Evolutionary conservation across 2,329 filamentous ascomycete species (phyloP).

Genomic region (Ophiostoma australiae): DNA sequence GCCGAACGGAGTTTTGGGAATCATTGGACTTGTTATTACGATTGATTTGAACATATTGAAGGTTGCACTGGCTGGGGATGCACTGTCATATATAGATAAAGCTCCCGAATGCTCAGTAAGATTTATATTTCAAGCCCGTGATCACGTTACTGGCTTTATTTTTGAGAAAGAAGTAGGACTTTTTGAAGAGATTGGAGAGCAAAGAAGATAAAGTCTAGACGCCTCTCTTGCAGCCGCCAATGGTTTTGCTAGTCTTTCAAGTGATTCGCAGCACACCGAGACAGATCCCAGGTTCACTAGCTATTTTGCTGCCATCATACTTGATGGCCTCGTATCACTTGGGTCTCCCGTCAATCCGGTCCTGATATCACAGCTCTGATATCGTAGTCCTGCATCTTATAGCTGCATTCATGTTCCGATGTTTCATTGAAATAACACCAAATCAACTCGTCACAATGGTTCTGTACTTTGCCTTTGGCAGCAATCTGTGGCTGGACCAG

Average conservation of each 20-base stretch:
- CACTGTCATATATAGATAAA: too few relatives aligned
- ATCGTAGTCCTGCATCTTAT: background rate
- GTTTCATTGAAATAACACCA: background rate
- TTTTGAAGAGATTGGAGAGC: too few relatives aligned
- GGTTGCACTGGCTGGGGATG: too few relatives aligned
- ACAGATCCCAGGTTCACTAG: background rate
- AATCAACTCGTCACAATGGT: background rate
- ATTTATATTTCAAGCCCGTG: too few relatives aligned
- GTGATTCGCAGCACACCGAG: background rate
- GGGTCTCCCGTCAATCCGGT: background rate
- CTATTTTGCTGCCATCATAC: background rate
- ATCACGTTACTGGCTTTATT: too few relatives aligned
- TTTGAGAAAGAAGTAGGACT: too few relatives aligned
- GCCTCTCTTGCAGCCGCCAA: background rate
- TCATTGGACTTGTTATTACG: too few relatives aligned
- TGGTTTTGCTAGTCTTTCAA: background rate
- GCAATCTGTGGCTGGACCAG: slow-evolving; percentile 43
- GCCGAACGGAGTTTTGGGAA: too few relatives aligned
- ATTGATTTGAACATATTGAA: too few relatives aligned
- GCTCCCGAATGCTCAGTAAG: too few relatives aligned
- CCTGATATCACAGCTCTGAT: background rate
- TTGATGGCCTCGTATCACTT: background rate
- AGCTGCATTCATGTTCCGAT: too few relatives aligned
- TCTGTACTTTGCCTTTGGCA: slow-evolving; percentile 45
- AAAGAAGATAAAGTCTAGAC: too few relatives aligned